phyloP scores from a whole-genome alignment of 1,139 yeast species.

The Diutina sp. region DNA sequence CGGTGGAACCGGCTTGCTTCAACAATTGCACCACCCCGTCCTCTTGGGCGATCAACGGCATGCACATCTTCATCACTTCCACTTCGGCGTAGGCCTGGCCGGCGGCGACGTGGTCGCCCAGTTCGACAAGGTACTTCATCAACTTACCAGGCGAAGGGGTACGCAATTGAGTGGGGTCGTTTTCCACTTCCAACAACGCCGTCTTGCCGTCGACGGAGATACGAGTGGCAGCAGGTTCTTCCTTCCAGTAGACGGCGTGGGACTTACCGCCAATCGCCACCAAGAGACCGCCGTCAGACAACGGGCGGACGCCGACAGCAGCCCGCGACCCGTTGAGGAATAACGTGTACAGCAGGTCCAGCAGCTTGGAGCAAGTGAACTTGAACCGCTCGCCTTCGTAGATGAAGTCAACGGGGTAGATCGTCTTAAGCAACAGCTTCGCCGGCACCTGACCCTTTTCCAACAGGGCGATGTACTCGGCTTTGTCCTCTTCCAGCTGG shows the following conservation, averaged over 20 bases:
- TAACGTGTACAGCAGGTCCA: slow-evolving; percentile 71
- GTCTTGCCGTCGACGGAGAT: slow-evolving; percentile 91
- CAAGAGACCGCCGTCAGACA: slow-evolving; percentile 90
- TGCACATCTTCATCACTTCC: slow-evolving; percentile 98
- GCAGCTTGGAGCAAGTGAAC: slow-evolving; percentile 90
- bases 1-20: slow-evolving; percentile 97
- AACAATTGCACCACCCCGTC: slow-evolving; percentile 86
- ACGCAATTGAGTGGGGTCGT: slow-evolving; percentile 96
- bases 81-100: slow-evolving; percentile 98
- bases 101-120: slow-evolving; percentile 83
- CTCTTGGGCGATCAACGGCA: slow-evolving; percentile 86
- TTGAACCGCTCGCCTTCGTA: slow-evolving; percentile 89
- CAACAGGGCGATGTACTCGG: slow-evolving; percentile 56
- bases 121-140: slow-evolving; percentile 84
- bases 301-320: slow-evolving; percentile 73
- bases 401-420: slow-evolving; percentile 87
- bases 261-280: slow-evolving; percentile 85
- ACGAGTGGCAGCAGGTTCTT: slow-evolving; percentile 94
- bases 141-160: slow-evolving; percentile 98
- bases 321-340: slow-evolving; percentile 89
- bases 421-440: slow-evolving; percentile 65
- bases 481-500: slow-evolving; percentile 58
- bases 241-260: slow-evolving; percentile 94
- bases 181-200: slow-evolving; percentile 84
- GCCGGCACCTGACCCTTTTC: slow-evolving; percentile 95